Base-by-base conservation (phyloP, 441 rosid genomes). In the Euphorbia schlechtendalii region DNA sequence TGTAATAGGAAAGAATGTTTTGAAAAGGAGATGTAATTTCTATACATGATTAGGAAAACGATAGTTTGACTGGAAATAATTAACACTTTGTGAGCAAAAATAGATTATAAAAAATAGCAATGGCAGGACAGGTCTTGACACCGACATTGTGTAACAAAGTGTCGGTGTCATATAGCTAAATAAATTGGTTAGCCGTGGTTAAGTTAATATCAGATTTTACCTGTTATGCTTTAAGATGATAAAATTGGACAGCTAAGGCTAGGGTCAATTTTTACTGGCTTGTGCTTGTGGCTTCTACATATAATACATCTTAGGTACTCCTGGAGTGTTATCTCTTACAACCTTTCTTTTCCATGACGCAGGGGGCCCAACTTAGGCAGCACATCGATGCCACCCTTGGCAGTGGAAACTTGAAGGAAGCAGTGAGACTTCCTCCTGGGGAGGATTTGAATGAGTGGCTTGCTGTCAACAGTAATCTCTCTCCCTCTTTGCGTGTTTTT, bases 401-500 rank as follows among this genome's bases (percentile, higher is more conserved):
- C 59, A 92, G 98, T 70, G 98, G 98, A 75, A 92, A 92, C 76
- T 81, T 92, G 70, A 84, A 96, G 79, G 98, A 92, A 82, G 98
- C 96, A 5, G 98, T 92, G 49, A 76, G 98, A 77, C 94, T 92
- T 74, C 98, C 98, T 70, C 98, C 96, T 3, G 98, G 98, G 58
- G 98, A 92, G 80, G 98, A 92, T 80, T 77, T 87, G 65, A 92
- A 92, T 69, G 98, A 92, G 68, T 92, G 98, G 96, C 96, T 89
- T 70, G 96, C 96, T 66, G 98, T 93, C 52, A 90, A 90, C 76
- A 93, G 97, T 93, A 75, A 74, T 55, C 66, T 69, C 69, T 67
- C 57, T 68, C 43, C 27, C 32, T 36, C 4, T 52, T 46, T 13
- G 2, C 24, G 21, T 74, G 60, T 48, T 12, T 60, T 34, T 2